Base-by-base conservation (phyloP, 352 stramenopile genomes). In the Phytophthora cryptogea region DNA sequence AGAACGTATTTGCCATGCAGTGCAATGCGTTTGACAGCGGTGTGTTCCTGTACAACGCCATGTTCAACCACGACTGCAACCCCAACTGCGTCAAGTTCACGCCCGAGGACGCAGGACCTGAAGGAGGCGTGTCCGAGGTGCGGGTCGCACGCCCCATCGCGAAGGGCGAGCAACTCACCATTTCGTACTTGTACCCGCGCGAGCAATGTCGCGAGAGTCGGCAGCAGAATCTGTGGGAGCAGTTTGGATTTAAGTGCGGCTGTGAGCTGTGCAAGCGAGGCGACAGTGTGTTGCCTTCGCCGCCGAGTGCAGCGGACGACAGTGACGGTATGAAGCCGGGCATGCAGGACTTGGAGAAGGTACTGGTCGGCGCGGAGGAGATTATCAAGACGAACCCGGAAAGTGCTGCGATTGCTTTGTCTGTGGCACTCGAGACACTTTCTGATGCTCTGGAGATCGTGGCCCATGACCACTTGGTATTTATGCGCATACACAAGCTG, bases 11-110 rank as follows among this genome's bases (percentile, higher is more conserved):
- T 33, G 86, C 80, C 5, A 84, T 98, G 71, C 87, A 97, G 63
- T 98, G 96, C 76, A 98, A 98, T 54, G 92, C 90, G 1, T 97
- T 98, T 33, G 88, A 96, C 62, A 97, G 89, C 28, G 94, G 94
- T 30, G 71, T 98, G 23, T 98, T 97, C 60, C 70, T 97, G 14
- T 94, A 97, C 66, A 95, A 94, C 53, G 90, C 89, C 17, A 97
- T 98, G 75, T 94, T 98, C 63, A 98, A 98, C 76, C 94, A 98
- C 69, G 80, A 90, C 36, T 96, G 89, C 68, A 90, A 97, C 70
- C 92, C 94, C 30, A 98, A 98, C 56, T 98, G 94, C 64, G 84
- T 97, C 67, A 98, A 98, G 71, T 97, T 98, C 62, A 88, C 71
- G 30, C 82, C 80, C 8, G 74, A 91, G 39, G 50, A 62, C 41